Base-by-base conservation (phyloP, 2,329 filamentous ascomycete species). In the Pyricularia pennisetigena region DNA sequence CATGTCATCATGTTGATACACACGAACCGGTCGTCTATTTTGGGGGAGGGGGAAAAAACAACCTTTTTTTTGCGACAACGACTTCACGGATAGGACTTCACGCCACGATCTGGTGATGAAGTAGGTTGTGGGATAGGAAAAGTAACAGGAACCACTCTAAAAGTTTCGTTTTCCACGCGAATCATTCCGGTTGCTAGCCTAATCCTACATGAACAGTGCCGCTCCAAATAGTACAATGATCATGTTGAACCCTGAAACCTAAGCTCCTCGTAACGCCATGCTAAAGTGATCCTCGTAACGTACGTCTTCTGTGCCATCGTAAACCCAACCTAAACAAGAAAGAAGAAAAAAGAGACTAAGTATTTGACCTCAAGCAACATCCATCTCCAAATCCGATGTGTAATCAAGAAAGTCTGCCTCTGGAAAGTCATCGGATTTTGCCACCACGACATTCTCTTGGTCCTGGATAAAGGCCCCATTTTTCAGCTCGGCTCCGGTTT, bases 321-420 rank as follows among this genome's bases (percentile, higher is more conserved):
- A 54, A 24, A 29, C 23, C 24, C 59, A 65, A 6, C 30, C n/a
- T 3, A 26, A n/a, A n/a, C 14, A 65, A 14, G 24, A 12, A 65
- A 6, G 26, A 65, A 64, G 4, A 32, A 65, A 16, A 6, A 65
- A 5, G 1, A 10, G 12, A 14, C 12, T 4, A 9, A 24, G 30
- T 8, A 8, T 24, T 14, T 14, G 20, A 20, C 9, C 14, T 72
- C 63, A 77, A 6, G 71, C 71, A 67, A 76, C 78, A 41, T 74
- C 75, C 79, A 85, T 81, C 14, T 83, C 80, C 64, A 80, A 75
- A 29, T 80, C 77, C 14, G 71, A 72, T 35, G 74, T 70, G 1
- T 76, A 80, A 68, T 87, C 85, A 67, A 89, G 75, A 69, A 93
- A 93, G 0, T 85, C 82, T 0, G 90, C 90, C 69, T 93, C 90